Evolutionary conservation across 2,329 filamentous ascomycete species (phyloP).

Genomic region (Daldinia sp.): DNA sequence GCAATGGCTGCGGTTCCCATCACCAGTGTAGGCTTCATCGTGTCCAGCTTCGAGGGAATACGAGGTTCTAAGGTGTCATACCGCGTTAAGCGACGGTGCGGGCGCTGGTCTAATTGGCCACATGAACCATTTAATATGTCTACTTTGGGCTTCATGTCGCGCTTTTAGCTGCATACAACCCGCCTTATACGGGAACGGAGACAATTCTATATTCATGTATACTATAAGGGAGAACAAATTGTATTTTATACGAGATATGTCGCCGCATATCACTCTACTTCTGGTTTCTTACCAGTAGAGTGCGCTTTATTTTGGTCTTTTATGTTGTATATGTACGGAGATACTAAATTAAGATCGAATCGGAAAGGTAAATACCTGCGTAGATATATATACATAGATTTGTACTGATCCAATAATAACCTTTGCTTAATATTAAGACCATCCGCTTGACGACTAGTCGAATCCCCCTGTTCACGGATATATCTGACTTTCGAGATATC

Average conservation of each 20-base stretch:
- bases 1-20: not conserved
- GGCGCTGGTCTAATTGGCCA: constrained; percentile 29
- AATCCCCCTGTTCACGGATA: not conserved
- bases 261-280: not conserved
- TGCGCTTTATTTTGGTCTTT: not conserved
- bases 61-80: constrained; percentile 23
- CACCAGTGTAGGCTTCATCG: not conserved
- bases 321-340: not conserved
- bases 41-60: constrained; percentile 16
- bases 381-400: too few species aligned
- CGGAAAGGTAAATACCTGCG: not conserved
- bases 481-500: too few species aligned
- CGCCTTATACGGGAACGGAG: not conserved
- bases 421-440: not conserved
- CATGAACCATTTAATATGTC: not conserved
- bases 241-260: constrained; percentile 15
- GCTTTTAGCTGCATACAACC: constrained; percentile 19
- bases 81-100: constrained; percentile 22
- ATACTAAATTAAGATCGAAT: not conserved
- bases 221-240: too few species aligned
- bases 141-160: constrained; percentile 23
- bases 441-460: too few species aligned
- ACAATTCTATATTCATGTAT: not conserved
- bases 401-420: not conserved
- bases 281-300: not conserved